Evolutionary conservation across 2,329 filamentous ascomycete species (phyloP), one percentile per base, ranked within the genome.

Genomic region (Aspergillus eucalypticola): DNA sequence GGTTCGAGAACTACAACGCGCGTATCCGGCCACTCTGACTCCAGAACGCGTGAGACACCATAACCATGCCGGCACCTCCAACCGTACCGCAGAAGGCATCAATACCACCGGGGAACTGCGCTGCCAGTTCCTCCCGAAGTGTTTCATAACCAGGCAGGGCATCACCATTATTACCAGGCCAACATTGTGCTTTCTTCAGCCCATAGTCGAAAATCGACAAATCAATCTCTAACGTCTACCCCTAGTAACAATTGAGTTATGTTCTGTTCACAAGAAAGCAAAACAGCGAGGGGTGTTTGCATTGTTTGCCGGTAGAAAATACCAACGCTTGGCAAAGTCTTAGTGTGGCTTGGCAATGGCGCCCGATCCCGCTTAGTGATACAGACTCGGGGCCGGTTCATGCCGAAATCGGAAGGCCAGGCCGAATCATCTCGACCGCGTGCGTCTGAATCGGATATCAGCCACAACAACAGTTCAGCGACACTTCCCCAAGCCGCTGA

Each of bases 11-110:
- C 63, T 11, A 54, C 58, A 1, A 61, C 19, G 17, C 21, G 38
- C 8, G 42, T 56, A 3, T 56, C 29, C 5, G 49, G 41, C 8
- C 50, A 25, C 6, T 39, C 19, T 3, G 46, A 32, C 48, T 61
- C 64, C 38, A 64, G 21, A 3, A 63, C 53, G 25, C 32, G 41
- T 3, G 62, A 58, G 3, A 60, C 59, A 1, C 60, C 62, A 62
- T 63, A 2, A 60, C 41, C 64, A 65, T 63, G 2, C 59, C 64
- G 5, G 60, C 60, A 1, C 52, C 54, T 7, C 64, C 57, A 32
- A 64, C 55, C 5, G 61, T 46, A 15, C 63, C 58, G 10, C 62
- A 64, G 19, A 66, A 64, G 4, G 54, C 62, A 59, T 66, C 60
- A 39, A 65, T 65, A 6, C 55, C 60, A 6, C 50, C 41, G 0